Base-by-base conservation (phyloP, 2,329 filamentous ascomycete species). In the Pseudogymnoascus sp. region DNA sequence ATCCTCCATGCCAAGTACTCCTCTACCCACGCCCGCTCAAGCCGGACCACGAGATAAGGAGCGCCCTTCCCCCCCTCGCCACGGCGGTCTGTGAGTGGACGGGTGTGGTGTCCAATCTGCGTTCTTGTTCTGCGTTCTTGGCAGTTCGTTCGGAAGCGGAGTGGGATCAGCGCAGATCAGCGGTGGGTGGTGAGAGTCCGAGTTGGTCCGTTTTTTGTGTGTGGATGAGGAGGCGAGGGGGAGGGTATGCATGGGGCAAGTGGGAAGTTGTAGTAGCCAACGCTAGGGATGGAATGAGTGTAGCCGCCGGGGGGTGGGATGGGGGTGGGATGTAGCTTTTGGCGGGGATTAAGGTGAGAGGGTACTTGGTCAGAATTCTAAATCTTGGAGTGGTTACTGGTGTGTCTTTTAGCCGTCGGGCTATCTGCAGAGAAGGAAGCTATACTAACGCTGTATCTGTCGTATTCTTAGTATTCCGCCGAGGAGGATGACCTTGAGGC, bases 301-400 rank as follows among this genome's bases (percentile, higher is more conserved):
- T 56, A 56, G 46, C 25, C 46, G 46, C 46, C 46, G 28, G 7
- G 25, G 25, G 25, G 25, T 28, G 25, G 5, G 25, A 28, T 28
- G 25, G 25, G 28, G 28, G 25, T 28, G 14, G 8, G n/a, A 56
- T 50, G 46, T 56, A 56, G 25, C 25, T 34, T 16, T 8, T 34
- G 31, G 46, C 28, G 46, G 46, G n/a, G 31, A 18, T 7, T 34
- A 34, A 18, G 25, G 46, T 28, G 25, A n/a, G 10, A 8, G 5
- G 25, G 25, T 56, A 56, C 46, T 34, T 56, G 25, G 46, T 56
- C 25, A 56, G 46, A 56, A 56, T 56, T 44, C 46, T 56, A 56
- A 56, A 34, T 53, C 25, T 53, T 31, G 25, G 44, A 25, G 23
- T 28, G 23, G 44, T 38, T 2, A 10, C 11, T 37, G 36, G 12